A percentile compares a stretch with the other conserved stretches of the same genome.
These are phyloP conservation scores for Elongisporangium undulatum DNA, from an alignment of 352 stramenopile species.

Conservation along the genomic window DNA sequence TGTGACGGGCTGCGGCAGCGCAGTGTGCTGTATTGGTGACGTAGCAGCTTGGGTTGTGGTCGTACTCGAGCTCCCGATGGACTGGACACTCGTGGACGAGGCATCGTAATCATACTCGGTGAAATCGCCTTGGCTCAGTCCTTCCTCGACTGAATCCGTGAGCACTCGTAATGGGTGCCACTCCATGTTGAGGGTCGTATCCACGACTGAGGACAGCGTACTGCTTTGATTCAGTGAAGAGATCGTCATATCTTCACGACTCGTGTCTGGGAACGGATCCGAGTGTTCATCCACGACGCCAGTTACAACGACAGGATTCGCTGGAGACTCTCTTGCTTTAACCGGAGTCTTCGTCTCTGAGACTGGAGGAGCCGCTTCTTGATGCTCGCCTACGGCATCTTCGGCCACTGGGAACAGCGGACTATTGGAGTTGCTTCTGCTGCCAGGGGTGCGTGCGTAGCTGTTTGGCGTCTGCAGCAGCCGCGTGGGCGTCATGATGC, in stretches of 20 bases:
- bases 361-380: not conserved
- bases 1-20: constrained; percentile 30
- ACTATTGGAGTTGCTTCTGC: not conserved
- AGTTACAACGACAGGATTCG: not conserved
- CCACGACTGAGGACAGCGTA: not conserved
- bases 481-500: constrained; percentile 48
- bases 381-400: not conserved
- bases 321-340: not conserved
- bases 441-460: not conserved
- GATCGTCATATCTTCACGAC: not conserved
- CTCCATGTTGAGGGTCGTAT: not conserved
- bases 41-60: not conserved
- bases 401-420: not conserved
- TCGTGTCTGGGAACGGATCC: not conserved
- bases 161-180: not conserved
- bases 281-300: not conserved
- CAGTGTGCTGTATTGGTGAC: not conserved
- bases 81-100: not conserved
- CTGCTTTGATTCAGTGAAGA: not conserved
- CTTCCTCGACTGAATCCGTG: not conserved
- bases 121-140: not conserved
- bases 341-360: not conserved
- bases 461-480: not conserved
- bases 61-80: not conserved
- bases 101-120: not conserved